These are phyloP conservation scores for Gloeostereum incarnatum DNA, from an alignment of 768 basidiomycete genomes.

Conservation along the genomic window DNA sequence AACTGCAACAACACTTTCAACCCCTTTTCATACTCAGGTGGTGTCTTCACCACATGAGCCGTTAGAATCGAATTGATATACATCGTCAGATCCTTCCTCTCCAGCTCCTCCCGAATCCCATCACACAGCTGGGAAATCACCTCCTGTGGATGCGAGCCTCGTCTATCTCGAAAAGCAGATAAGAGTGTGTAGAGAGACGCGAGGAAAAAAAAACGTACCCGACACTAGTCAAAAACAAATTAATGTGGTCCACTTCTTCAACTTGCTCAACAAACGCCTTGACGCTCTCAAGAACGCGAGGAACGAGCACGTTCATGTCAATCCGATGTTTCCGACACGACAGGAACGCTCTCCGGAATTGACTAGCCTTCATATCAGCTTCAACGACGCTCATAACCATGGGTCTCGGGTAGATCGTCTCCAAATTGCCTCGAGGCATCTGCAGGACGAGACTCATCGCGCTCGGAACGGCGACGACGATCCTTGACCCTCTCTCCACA, in stretches of 20 bases:
- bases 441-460: conserved; percentile 87
- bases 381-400: conserved; percentile 79
- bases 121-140: conserved; percentile 69
- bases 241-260: conserved; percentile 84
- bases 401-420: conserved; percentile 90
- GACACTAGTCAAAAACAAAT: conserved; percentile 80
- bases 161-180: conserved; percentile 30
- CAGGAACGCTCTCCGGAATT: conserved; percentile 82
- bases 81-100: conserved; percentile 58
- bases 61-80: conserved; percentile 91
- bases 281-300: conserved; percentile 62
- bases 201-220: conserved; percentile 40
- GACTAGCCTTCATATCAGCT: conserved; percentile 15
- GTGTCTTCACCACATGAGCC: conserved; percentile 85
- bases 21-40: conserved; percentile 85
- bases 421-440: conserved; percentile 96
- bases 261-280: conserved; percentile 75
- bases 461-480: conserved; percentile 83
- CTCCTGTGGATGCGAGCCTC: conserved; percentile 46
- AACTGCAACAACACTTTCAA: conserved; percentile 66
- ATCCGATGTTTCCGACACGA: conserved; percentile 91
- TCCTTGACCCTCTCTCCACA: conserved; percentile 83
- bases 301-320: conserved; percentile 82
- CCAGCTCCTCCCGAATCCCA: conserved; percentile 61
- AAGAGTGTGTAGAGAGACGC: conserved; percentile 3